Base-by-base conservation (phyloP, 106 monocot species). In the Apostasia ramifera region DNA sequence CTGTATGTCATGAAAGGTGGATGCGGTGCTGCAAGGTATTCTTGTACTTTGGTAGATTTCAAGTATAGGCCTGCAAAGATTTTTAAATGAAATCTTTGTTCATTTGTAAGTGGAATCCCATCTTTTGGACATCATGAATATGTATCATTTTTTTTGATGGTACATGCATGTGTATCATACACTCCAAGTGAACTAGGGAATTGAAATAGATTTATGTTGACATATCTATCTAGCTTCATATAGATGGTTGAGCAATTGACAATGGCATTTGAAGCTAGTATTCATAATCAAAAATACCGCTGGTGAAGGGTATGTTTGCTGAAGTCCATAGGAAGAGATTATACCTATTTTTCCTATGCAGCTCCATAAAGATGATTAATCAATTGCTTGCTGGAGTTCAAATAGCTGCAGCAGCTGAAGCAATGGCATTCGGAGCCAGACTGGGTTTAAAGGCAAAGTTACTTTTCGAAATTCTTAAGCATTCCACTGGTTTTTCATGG, bases 331-430 rank as follows among this genome's bases (percentile, higher is more conserved):
- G 9, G 8, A 12, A 7, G 2, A 15, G 14, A 6, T 49, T 48
- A 40, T 42, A 53, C 52, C 66, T 42, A 71, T 11, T 26, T 49
- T 76, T 58, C 66, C 51, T 77, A 49, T 70, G 41, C 81, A 95
- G 97, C 80, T 92, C 89, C 73, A 82, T 97, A 10, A 97, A 97
- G 79, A 97, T 92, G 87, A 81, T 97, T 44, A 97, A 97, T 70
- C 97, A 97, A 65, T 76, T 97, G 80, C 97, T 97, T 83, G 92
- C 97, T 77, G 97, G 97, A 74, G 89, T 97, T 69, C 92, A 97
- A 73, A 97, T 97, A 76, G 92, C 89, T 75, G 71, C 97, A 70
- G 80, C 92, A 76, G 92, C 92, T 72, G 97, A 97, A 80, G 97
- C 92, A 70, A 85, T 97, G 84, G 86, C 97, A 52, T 84, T 97